phyloP scores from a whole-genome alignment of 805 yeast genomes.

The Barnettozyma pratensis region DNA sequence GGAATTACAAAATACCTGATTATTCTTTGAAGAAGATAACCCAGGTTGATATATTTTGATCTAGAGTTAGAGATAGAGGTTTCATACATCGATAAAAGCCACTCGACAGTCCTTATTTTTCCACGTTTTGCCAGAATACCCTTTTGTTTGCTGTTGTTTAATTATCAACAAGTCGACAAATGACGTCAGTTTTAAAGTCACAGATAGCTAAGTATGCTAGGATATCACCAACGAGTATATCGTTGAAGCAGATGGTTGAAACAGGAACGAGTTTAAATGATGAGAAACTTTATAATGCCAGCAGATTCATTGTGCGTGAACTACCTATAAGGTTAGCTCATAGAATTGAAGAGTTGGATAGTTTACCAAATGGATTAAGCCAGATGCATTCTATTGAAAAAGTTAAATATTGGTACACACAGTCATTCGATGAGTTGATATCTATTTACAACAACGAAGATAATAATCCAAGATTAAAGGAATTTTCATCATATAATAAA shows the following conservation, averaged over 20 bases:
- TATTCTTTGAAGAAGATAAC: too few relatives aligned
- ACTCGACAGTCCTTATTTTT: too few relatives aligned
- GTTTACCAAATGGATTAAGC: constrained; percentile 68
- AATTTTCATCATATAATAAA: constrained; percentile 66
- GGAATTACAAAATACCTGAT: too few relatives aligned
- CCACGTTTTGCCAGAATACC: not conserved
- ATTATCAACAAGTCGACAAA: not conserved
- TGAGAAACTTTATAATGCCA: constrained; percentile 76
- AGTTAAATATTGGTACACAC: constrained; percentile 88
- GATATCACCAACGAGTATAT: constrained; percentile 78
- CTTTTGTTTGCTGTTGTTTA: not conserved
- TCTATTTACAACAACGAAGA: constrained; percentile 30
- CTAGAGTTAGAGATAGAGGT: too few relatives aligned
- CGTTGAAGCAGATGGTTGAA: constrained; percentile 85
- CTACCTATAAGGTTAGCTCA: constrained; percentile 83
- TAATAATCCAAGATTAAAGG: constrained; percentile 35
- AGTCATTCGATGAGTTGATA: constrained; percentile 81
- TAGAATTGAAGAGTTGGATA: constrained; percentile 78
- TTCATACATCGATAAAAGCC: too few relatives aligned
- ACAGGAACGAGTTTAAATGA: constrained; percentile 78
- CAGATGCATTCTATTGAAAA: constrained; percentile 69
- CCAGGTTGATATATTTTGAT: too few relatives aligned
- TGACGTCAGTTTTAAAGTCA: constrained; percentile 14
- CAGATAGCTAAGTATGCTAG: constrained; percentile 47
- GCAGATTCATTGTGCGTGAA: constrained; percentile 80